phyloP scores from a whole-genome alignment of 129 eudicot species.

The Silybum marianum region DNA sequence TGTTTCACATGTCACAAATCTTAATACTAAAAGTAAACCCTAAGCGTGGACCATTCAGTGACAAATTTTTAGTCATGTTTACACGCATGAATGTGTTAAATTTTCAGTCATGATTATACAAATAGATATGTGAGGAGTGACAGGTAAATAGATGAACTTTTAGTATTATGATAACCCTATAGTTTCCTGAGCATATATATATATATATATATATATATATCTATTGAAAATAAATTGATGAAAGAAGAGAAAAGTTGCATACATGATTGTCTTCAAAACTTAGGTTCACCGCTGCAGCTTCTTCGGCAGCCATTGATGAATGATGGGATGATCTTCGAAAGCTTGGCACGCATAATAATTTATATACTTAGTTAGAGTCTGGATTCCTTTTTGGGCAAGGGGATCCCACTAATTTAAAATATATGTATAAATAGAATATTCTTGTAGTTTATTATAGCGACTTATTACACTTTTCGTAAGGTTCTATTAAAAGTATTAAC shows the following conservation, averaged over 20 bases:
- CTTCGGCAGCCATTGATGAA: conserved; percentile 1
- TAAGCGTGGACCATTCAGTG: not conserved
- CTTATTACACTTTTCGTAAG: too few relatives aligned
- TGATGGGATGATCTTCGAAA: conserved; percentile 1
- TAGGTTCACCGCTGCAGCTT: not conserved
- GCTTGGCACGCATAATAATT: not conserved
- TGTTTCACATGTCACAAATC: not conserved
- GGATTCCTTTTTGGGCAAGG: too few relatives aligned
- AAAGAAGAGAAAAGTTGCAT: not conserved
- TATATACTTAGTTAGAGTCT: not conserved
- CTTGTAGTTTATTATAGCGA: too few relatives aligned
- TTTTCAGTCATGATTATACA: not conserved
- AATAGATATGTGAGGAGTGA: too few relatives aligned
- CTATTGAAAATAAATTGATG: not conserved
- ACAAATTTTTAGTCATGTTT: not conserved
- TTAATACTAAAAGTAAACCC: not conserved
- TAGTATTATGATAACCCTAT: not conserved
- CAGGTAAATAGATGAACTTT: too few relatives aligned
- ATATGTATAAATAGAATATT: too few relatives aligned
- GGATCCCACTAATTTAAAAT: too few relatives aligned
- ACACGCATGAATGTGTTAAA: not conserved
- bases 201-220: not conserved
- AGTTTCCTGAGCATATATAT: too few relatives aligned
- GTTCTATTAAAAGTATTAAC: too few relatives aligned
- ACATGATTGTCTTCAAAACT: conserved; percentile 14